Evolutionary conservation across 1,284 basidiomycete species (phyloP), one percentile per base, ranked within the genome.

Genomic region (Anthracocystis walkeri): DNA sequence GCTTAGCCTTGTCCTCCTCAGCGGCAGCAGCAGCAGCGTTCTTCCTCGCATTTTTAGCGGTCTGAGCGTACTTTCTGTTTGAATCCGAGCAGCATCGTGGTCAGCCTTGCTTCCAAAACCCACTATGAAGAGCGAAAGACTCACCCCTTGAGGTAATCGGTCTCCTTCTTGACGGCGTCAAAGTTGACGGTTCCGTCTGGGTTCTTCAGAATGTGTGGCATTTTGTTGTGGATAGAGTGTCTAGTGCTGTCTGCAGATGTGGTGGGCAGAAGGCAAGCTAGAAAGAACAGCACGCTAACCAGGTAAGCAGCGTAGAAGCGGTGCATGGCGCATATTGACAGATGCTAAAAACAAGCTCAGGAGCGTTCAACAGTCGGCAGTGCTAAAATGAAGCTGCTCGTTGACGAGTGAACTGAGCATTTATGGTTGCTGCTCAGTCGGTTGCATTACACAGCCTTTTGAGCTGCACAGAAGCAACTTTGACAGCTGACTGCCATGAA

Each of bases 151-250:
- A 77, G 33, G 46, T 52, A 67, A 25, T 51, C 53, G 25, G 64
- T 62, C 64, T 77, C 75, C 31, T 66, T 65, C 52, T 74, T 69
- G 35, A 77, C 58, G 27, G 62, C 60, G 21, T 77, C 75, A 46
- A 77, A 50, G 64, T 77, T 77, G 66, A 77, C 75, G 52, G 75
- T 77, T 31, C 75, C 75, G 54, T 77, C 75, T 27, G 70, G 60
- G 42, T 74, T 77, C 40, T 67, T 73, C 50, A 77, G 45, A 18
- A 61, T 66, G 54, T 73, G 65, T 4, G 41, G 42, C 75, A 77
- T 74, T 45, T 18, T 70, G 29, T 29, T 29, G 62, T 44, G 18
- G 5, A 20, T n/a, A 52, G 46, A 21, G 20, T 25, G 38, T 41
- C 40, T 48, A 4, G 25, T 41, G 27, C 12, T 8, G 51, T 42